Evolutionary conservation across 139 green algal genomes (phyloP), one percentile per base, ranked within the genome.

Genomic region (Pleodorina starrii): DNA sequence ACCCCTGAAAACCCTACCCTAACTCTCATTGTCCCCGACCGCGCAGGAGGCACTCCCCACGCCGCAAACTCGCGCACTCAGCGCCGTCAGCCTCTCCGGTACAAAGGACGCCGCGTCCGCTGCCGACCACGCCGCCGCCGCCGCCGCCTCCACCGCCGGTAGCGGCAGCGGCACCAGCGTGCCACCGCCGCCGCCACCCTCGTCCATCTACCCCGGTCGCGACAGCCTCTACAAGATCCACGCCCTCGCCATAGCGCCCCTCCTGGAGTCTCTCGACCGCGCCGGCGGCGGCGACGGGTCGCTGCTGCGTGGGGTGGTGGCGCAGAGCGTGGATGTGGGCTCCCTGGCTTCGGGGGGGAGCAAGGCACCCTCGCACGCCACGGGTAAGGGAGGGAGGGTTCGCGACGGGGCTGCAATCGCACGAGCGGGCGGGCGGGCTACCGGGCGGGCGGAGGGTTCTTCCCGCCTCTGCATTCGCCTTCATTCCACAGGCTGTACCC

Each of bases 211-310:
- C 7, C 75, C 27, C 14, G 80, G 60, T 27, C 80, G 80, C 12
- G 48, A 46, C 4, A 32, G 35, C 38, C 59, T 75, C 21, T 75
- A 88, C 42, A 54, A 40, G 17, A 63, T 88, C 14, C 83, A 88
- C 46, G 68, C 44, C 5, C 21, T 79, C 32, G 44, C 66, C 10
- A 40, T 88, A 4, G 38, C 35, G 36, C 83, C 83, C 66, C 81
- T 88, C 83, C 83, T 88, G 29, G 68, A 80, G 23, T 71, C 83
- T 7, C 46, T 88, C 27, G 16, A 60, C 16, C 14, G 46, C 29
- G 27, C n/a, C 40, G 57, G 12, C 57, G 59, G 1, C 32, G 40
- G 7, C 6, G 79, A 29, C 57, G 79, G 79, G 5, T n/a, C n/a
- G n/a, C 35, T 46, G 77, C 1, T 25, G 81, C 43, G 81, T 23